Conservation (phyloP, 352 stramenopile species). For the Phytophthora foliorum region DNA sequence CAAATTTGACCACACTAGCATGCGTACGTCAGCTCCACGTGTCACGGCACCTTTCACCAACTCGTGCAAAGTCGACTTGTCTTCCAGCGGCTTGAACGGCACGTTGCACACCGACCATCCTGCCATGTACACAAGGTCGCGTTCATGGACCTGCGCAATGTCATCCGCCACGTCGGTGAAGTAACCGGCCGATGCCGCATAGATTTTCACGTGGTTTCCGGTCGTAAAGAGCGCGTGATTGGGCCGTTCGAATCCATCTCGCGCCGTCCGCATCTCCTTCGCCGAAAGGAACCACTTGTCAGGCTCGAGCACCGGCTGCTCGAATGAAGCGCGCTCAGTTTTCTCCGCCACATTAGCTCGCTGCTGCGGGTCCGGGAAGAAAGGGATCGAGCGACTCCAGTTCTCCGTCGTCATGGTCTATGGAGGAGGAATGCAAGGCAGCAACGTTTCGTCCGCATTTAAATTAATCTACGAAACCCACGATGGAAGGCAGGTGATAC, state of each 20-base stretch:
- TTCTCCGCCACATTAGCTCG: conserved; percentile 14
- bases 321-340: conserved; percentile 9
- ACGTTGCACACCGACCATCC: conserved; percentile 68
- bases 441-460: no score
- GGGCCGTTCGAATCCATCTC: conserved; percentile 40
- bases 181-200: conserved; percentile 42
- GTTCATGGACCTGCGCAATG: conserved; percentile 16
- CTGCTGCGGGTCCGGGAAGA: conserved; percentile 12
- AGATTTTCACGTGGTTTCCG: conserved; percentile 53
- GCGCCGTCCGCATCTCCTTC: conserved; percentile 51
- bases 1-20: conserved; percentile 63
- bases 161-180: conserved; percentile 56
- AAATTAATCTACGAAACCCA: no score
- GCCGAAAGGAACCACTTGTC: conserved; percentile 58
- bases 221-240: conserved; percentile 43
- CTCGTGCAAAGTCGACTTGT: conserved; percentile 37
- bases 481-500: no score
- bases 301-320: conserved; percentile 50
- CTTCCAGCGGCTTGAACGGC: conserved; percentile 44
- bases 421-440: no score
- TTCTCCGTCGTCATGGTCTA: not conserved
- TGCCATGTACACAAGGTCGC: conserved; percentile 50
- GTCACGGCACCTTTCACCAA: conserved; percentile 38
- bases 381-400: conserved; percentile 17
- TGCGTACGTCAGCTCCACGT: conserved; percentile 47